These are phyloP conservation scores for Sonneratia caseolaris DNA, from an alignment of 345 rosid species.

Conservation along the genomic window DNA sequence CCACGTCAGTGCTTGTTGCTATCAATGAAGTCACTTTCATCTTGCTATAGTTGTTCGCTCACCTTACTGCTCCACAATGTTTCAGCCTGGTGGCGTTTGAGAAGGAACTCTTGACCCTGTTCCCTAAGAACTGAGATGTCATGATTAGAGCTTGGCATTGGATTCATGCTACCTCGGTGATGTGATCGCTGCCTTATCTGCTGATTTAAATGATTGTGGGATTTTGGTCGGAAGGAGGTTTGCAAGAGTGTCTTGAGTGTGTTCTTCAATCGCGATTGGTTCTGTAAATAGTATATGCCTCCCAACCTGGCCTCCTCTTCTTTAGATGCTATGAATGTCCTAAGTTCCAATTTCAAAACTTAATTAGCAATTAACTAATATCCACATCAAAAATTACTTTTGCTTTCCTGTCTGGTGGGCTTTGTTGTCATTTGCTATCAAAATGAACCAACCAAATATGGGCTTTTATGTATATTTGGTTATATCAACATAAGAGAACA, in stretches of 20 bases:
- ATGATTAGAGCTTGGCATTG: not conserved
- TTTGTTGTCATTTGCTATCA: too few species aligned
- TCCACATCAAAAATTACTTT: too few species aligned
- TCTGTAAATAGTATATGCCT: not conserved
- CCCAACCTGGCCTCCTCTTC: too few species aligned
- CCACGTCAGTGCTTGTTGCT: not conserved
- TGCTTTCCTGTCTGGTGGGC: too few species aligned
- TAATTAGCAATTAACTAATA: too few species aligned
- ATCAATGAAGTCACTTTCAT: not conserved
- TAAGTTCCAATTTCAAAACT: too few species aligned
- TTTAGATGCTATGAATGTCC: too few species aligned
- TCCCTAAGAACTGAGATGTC: constrained; percentile 26
- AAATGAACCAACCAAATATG: too few species aligned
- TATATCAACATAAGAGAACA: not conserved
- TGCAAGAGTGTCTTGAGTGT: not conserved
- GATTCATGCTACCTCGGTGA: not conserved
- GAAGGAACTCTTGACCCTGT: constrained; percentile 64
- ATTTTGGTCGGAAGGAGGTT: not conserved
- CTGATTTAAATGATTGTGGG: not conserved
- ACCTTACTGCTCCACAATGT: constrained; percentile 5
- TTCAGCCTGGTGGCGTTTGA: constrained; percentile 73
- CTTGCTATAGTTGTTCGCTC: not conserved
- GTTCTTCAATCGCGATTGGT: not conserved
- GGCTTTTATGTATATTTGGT: too few species aligned
- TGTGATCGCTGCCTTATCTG: not conserved